phyloP scores from a whole-genome alignment of 1,284 basidiomycete genomes.

The Tilletia setariae region DNA sequence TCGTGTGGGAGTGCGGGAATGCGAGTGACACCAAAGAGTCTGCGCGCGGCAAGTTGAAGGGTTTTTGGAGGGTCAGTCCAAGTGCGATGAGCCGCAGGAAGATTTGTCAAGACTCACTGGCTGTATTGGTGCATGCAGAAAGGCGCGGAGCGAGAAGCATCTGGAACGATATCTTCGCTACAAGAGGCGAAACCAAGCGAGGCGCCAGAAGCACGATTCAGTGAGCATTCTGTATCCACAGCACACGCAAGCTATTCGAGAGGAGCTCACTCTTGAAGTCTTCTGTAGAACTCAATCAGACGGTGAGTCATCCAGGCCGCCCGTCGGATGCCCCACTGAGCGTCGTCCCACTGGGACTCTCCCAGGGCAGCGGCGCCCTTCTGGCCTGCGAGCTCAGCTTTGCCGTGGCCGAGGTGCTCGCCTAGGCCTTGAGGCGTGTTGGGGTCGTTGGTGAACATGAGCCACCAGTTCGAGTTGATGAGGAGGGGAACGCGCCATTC shows the following conservation, averaged over 20 bases:
- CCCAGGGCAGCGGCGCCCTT: constrained; percentile 58
- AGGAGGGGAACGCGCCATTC: constrained; percentile 82
- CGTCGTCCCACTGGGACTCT: constrained; percentile 49
- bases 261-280: constrained; percentile 63
- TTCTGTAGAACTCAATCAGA: constrained; percentile 72
- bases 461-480: constrained; percentile 97
- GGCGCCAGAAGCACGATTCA: not conserved
- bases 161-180: constrained; percentile 61
- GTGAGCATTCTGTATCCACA: not conserved
- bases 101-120: constrained; percentile 56
- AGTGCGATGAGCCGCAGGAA: too few relatives aligned
- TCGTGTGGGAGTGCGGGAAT: constrained; percentile 57
- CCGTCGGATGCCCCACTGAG: constrained; percentile 76
- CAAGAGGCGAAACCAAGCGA: not conserved
- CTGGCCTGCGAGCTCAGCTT: constrained; percentile 54
- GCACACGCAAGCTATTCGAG: constrained; percentile 14
- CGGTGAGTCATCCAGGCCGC: constrained; percentile 79
- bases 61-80: constrained; percentile 61
- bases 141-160: constrained; percentile 60
- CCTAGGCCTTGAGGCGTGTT: constrained; percentile 55
- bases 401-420: constrained; percentile 44
- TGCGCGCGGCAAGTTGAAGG: too few relatives aligned
- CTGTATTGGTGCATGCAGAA: constrained; percentile 64
- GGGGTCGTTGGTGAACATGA: constrained; percentile 67
- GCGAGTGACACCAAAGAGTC: constrained; percentile 52